Percentiles rank a stretch among this genome's conserved stretches.
phyloP scores from a whole-genome alignment of 805 yeast genomes.

The Yarrowia osloensis region DNA sequence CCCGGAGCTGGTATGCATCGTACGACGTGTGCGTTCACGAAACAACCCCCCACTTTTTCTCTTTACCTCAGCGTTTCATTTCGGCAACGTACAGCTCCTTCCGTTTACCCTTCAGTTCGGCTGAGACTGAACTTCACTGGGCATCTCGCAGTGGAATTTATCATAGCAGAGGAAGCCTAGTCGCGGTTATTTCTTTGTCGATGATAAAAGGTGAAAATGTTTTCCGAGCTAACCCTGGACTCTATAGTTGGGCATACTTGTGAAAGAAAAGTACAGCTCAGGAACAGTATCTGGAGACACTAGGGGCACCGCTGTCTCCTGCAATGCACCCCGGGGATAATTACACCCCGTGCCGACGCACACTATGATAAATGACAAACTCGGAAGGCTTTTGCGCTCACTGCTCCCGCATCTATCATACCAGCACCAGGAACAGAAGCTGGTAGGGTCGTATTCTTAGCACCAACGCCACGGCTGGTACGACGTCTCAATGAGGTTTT shows the following conservation, averaged over 20 bases:
- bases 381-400: background rate
- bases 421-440: background rate
- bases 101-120: background rate
- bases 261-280: background rate
- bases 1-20: no score
- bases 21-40: no score
- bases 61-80: background rate
- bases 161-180: background rate
- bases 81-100: background rate
- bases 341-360: background rate
- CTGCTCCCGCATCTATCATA: background rate
- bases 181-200: background rate
- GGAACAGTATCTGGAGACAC: no score
- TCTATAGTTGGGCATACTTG: background rate
- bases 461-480: background rate
- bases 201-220: background rate
- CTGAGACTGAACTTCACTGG: background rate
- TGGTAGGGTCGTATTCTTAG: background rate
- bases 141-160: background rate
- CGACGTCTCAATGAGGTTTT: constrained; percentile 1
- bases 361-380: background rate
- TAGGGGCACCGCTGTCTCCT: no score
- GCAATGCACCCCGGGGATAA: background rate
- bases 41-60: background rate
- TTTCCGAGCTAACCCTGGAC: background rate